A percentile compares a stretch with the other conserved stretches of the same genome.
Evolutionary conservation across 768 basidiomycete genomes (phyloP).

Genomic region (Multifurca ochricompacta): DNA sequence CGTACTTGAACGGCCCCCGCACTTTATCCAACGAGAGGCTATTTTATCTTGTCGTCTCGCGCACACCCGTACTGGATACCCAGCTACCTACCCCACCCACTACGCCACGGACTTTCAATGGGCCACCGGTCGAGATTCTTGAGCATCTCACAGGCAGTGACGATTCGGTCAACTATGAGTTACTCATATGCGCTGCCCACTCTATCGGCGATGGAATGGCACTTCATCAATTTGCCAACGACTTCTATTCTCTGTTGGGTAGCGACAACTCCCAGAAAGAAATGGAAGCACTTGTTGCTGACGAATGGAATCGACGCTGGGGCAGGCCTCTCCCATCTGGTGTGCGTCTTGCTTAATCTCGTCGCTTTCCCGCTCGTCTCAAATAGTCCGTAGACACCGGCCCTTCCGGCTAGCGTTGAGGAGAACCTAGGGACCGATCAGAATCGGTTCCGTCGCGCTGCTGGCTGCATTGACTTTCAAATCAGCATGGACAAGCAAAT

Average conservation of each 20-base stretch:
- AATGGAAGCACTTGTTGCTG: conserved; percentile 26
- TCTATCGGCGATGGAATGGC: conserved; percentile 87
- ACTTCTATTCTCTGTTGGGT: conserved; percentile 63
- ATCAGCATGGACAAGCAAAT: conserved; percentile 28
- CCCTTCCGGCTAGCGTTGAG: conserved; percentile 25
- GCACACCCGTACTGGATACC: conserved; percentile 19
- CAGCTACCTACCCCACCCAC: conserved; percentile 29
- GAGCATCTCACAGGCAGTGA: conserved; percentile 14
- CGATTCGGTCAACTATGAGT: conserved; percentile 38
- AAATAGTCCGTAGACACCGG: not conserved
- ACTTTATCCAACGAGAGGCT: conserved; percentile 60
- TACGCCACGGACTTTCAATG: conserved; percentile 24
- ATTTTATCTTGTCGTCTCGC: conserved; percentile 54
- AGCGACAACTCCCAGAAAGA: conserved; percentile 26
- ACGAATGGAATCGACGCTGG: conserved; percentile 32
- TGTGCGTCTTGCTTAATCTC: conserved; percentile 4
- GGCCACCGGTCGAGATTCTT: conserved; percentile 12
- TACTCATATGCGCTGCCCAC: conserved; percentile 71
- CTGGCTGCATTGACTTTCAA: conserved; percentile 29
- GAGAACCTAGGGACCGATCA: conserved; percentile 24
- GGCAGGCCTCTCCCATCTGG: conserved; percentile 11
- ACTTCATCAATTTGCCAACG: conserved; percentile 72
- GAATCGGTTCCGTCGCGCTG: conserved; percentile 25
- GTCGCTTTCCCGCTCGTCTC: not conserved
- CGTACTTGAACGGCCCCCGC: conserved; percentile 71